Percentiles rank a stretch among this genome's conserved stretches.
These are phyloP conservation scores for Elaphomyces granulatus DNA, from an alignment of 495 filamentous ascomycete species.

Conservation along the genomic window DNA sequence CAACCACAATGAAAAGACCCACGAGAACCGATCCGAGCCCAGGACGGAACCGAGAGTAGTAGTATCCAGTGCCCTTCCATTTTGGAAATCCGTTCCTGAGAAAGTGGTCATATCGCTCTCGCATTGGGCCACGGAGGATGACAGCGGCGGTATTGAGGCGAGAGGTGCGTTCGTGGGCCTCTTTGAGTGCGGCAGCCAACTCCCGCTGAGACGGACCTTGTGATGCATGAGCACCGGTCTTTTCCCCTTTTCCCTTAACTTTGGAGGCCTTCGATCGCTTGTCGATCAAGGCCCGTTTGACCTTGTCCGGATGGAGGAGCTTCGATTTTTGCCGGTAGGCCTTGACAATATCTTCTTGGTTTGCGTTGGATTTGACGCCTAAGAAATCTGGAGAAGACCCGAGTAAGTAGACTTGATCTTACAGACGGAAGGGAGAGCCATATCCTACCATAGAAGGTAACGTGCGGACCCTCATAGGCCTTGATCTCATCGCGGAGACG, in stretches of 20 bases:
- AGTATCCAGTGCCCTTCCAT: slow-evolving; percentile 97
- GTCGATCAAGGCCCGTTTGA: slow-evolving; percentile 64
- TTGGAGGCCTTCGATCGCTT: slow-evolving; percentile 47
- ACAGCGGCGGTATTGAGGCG: slow-evolving; percentile 70
- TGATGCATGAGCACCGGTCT: slow-evolving; percentile 49
- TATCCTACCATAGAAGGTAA: slow-evolving; percentile 70
- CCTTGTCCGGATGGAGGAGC: slow-evolving; percentile 86
- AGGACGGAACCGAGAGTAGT: slow-evolving; percentile 85
- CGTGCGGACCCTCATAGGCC: slow-evolving; percentile 56
- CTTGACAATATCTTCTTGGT: slow-evolving; percentile 80
- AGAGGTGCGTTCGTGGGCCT: slow-evolving; percentile 64
- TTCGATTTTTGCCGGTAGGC: slow-evolving; percentile 80
- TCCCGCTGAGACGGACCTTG: slow-evolving; percentile 59
- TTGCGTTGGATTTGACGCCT: slow-evolving; percentile 55
- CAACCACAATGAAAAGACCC: slow-evolving; percentile 72
- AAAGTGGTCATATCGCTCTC: slow-evolving; percentile 94
- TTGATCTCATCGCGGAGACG: slow-evolving; percentile 75
- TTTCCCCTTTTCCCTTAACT: slow-evolving; percentile 36
- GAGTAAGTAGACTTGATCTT: too few species aligned
- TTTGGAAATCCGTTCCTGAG: slow-evolving; percentile 83
- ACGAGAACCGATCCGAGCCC: slow-evolving; percentile 71
- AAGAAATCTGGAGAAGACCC: slow-evolving; percentile 62
- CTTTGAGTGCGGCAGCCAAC: slow-evolving; percentile 58
- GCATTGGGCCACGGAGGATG: slow-evolving; percentile 61
- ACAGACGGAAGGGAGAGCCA: background rate